Evolutionary conservation across 164 flowering plant species (phyloP).

Genomic region (Houttuynia cordata): DNA sequence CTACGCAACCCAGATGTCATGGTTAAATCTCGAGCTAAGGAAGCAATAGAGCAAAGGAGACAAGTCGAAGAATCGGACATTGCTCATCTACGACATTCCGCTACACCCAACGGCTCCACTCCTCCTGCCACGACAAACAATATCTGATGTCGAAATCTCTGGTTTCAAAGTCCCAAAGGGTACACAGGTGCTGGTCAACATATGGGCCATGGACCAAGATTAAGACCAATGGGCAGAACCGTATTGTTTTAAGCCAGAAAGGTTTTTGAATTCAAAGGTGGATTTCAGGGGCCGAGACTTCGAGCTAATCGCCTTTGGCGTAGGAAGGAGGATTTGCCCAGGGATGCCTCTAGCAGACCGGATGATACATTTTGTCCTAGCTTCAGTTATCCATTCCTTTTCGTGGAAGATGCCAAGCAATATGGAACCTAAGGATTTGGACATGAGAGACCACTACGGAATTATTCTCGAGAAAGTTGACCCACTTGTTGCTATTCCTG

Average conservation of each 20-base stretch:
- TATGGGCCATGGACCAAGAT: slow-evolving; percentile 56
- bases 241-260: slow-evolving; percentile 35
- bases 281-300: slow-evolving; percentile 37
- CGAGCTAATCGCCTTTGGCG: slow-evolving; percentile 46
- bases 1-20: slow-evolving; percentile 29
- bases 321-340: slow-evolving; percentile 47
- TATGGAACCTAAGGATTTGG: slow-evolving; percentile 20
- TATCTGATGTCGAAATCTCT: slow-evolving; percentile 23
- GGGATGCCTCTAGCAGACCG: slow-evolving; percentile 37
- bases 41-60: slow-evolving; percentile 20
- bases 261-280: slow-evolving; percentile 27
- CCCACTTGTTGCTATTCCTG: neutral
- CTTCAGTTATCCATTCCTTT: slow-evolving; percentile 33
- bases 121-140: slow-evolving; percentile 37
- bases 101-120: slow-evolving; percentile 51
- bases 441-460: slow-evolving; percentile 14
- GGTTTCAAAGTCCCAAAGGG: slow-evolving; percentile 37
- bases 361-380: slow-evolving; percentile 27
- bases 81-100: slow-evolving; percentile 29
- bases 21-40: slow-evolving; percentile 17
- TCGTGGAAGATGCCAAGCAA: slow-evolving; percentile 31
- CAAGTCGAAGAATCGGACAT: slow-evolving; percentile 34
- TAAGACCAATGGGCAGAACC: slow-evolving; percentile 39
- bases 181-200: slow-evolving; percentile 44
- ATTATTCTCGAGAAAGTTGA: neutral